Base-by-base conservation (phyloP, 805 yeast species). In the Lipomyces yamadae region DNA sequence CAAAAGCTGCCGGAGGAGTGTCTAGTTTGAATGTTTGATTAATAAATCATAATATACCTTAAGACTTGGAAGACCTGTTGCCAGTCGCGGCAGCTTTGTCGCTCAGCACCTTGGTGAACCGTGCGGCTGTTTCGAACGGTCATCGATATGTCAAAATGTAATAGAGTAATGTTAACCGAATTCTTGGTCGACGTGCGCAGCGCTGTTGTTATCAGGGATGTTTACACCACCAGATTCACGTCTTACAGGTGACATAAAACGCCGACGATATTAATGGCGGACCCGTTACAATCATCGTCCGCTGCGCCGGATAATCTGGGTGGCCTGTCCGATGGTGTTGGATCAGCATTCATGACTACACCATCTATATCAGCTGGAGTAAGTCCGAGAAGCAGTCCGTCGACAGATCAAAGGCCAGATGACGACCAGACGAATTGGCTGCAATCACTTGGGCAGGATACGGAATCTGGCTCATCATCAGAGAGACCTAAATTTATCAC, bases 401-500 rank as follows among this genome's bases (percentile, higher is more conserved):
- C 6, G 24, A 42, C 10, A 13, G 48, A 42, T 18, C 48, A 11
- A 24, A 42, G 6, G 18, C n/a, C 8, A 0, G 18, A 42, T 42
- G 48, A 42, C n/a, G 48, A 1, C 24, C 48, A 42, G 3, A 15
- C 8, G 3, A 15, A 42, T 42, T 24, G 24, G 24, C 48, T 42
- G 48, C 24, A 42, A n/a, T 42, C 24, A 42, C 8, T 7, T 8
- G 24, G 24, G 29, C 5, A 42, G 2, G 48, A 42, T 8, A 24
- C 10, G 48, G 24, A 5, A n/a, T 24, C 48, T 15, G 48, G 48
- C 5, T 42, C 48, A 7, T 5, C 55, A 0, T 29, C 15, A n/a
- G 34, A 58, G 52, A 29, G 34, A 29, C 61, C 55, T 11, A 52
- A 52, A 32, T 60, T 61, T 18, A 53, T 60, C 5, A n/a, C 67